Evolutionary conservation across 148 eudicot species (phyloP), one percentile per base, ranked within the genome.

Genomic region (Rhododendron williamsianum): DNA sequence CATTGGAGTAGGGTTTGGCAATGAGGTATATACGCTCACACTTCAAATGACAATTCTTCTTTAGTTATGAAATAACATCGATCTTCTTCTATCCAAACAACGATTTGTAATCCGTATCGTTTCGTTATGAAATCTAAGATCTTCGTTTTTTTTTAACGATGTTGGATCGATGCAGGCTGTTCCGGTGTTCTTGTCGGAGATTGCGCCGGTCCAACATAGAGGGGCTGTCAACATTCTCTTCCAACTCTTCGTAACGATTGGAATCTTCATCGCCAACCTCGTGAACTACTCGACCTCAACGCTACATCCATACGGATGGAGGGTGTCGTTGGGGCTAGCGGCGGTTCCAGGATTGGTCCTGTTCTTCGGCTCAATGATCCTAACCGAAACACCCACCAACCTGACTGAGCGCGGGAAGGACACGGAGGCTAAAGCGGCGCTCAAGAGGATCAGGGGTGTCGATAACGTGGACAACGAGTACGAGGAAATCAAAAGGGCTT

Each of bases 1-100:
- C 25, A 86, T 93, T 67, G 98, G 95, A 3, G 95, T 94, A 12
- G 98, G 95, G 8, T 94, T 94, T 77, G 95, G 95, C 86, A 94
- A 94, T 65, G 94, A 94, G 93, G 96, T 93, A 83, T 35, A 33
- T 33, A 33, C 7, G 33, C 9, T n/a, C 49, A 25, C n/a, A 19
- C 43, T 21, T 41, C 56, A 7, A n/a, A 23, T 23, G n/a, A 63
- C 27, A 21, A 54, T 41, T 41, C 2, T 35, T 35, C 45, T 41
- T 41, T 41, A 41, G 45, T 41, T 41, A 41, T 6, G 45, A 41
- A 41, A 41, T 6, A 41, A 41, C 43, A 30, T 33, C 30, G 30
- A 30, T 30, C 18, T 74, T 74, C 38, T 36, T 36, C 38, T 35
- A 15, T 33, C 45, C 41, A 73, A 73, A 35, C 3, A 18, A 36